Base-by-base conservation (phyloP, 2,329 filamentous ascomycete species). In the Aspergillus oerlinghausenensis region DNA sequence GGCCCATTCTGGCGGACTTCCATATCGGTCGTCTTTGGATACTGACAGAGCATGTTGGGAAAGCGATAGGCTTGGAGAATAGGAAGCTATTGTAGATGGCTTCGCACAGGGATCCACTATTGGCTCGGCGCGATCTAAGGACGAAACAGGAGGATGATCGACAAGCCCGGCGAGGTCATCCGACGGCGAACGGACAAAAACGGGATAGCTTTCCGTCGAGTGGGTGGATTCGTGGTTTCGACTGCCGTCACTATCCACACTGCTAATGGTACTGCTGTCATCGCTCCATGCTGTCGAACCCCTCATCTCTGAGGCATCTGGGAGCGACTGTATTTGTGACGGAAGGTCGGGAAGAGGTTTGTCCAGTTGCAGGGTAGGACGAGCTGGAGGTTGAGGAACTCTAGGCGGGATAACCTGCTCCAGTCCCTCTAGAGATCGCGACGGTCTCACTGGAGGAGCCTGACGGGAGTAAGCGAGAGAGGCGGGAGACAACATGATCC, bases 401-500 rank as follows among this genome's bases (percentile, higher is more conserved):
- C 52, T 58, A 9, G 72, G 72, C 25, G 70, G 72, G 9, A 75
- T 60, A 6, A 72, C 71, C 55, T 65, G 65, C 51, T 75, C 73
- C 26, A 75, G 60, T 9, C 72, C 73, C 60, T 73, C 70, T 8
- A 75, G 65, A 8, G 73, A 74, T 38, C 64, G 67, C 25, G 70
- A 73, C 2, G 67, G 68, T 45, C 66, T 66, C 23, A 73, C 62
- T 23, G 72, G 72, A 7, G 72, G 72, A 29, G 70, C 61, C 52
- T 63, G 65, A 49, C 69, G 65, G 32, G 57, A 49, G 23, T 61
- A 55, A 35, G 59, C 49, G 43, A 60, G 62, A 8, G 57, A 61
- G 40, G 59, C 61, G n/a, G 63, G 57, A 21, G 66, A 63, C 32
- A 66, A 43, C 66, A 70, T 69, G 47, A 40, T 50, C 21, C 23